Evolutionary conservation across 2,329 filamentous ascomycete genomes (phyloP).

Genomic region (Alternaria gansuensis): DNA sequence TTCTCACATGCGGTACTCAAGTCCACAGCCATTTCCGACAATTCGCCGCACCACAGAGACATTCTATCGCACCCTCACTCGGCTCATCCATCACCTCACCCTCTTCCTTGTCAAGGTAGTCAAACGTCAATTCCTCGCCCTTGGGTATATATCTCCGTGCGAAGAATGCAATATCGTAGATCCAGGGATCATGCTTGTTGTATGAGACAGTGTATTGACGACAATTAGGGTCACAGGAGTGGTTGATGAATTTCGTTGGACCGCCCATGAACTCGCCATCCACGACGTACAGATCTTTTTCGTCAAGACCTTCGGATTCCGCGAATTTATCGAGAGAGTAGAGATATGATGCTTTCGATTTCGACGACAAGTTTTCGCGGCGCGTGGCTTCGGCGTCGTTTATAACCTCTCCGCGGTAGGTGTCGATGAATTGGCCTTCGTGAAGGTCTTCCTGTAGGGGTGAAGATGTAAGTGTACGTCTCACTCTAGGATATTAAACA

Average conservation of each 20-base stretch:
- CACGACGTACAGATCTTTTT: constrained; percentile 57
- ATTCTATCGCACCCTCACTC: constrained; percentile 57
- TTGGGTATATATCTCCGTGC: constrained; percentile 71
- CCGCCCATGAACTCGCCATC: constrained; percentile 80
- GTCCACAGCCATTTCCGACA: constrained; percentile 76
- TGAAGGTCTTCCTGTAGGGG: constrained; percentile 62
- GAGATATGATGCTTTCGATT: constrained; percentile 78
- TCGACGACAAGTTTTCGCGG: constrained; percentile 65
- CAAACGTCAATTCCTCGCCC: constrained; percentile 78
- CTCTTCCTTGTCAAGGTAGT: constrained; percentile 75
- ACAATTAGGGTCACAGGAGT: constrained; percentile 81
- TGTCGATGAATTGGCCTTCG: constrained; percentile 80
- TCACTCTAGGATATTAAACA: background rate
- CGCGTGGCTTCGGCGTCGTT: constrained; percentile 67
- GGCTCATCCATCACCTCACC: constrained; percentile 60
- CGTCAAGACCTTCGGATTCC: constrained; percentile 63
- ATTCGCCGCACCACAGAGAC: constrained; percentile 68
- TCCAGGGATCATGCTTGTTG: constrained; percentile 75
- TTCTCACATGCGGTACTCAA: constrained; percentile 15
- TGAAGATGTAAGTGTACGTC: background rate
- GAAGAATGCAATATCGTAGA: constrained; percentile 82
- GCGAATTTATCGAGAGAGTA: constrained; percentile 85
- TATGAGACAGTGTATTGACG: constrained; percentile 81
- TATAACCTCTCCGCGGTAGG: constrained; percentile 72
- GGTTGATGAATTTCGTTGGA: constrained; percentile 83